A percentile compares a stretch with the other conserved stretches of the same genome.
phyloP scores from a whole-genome alignment of 768 basidiomycete genomes.

The Hygrophorus russula region DNA sequence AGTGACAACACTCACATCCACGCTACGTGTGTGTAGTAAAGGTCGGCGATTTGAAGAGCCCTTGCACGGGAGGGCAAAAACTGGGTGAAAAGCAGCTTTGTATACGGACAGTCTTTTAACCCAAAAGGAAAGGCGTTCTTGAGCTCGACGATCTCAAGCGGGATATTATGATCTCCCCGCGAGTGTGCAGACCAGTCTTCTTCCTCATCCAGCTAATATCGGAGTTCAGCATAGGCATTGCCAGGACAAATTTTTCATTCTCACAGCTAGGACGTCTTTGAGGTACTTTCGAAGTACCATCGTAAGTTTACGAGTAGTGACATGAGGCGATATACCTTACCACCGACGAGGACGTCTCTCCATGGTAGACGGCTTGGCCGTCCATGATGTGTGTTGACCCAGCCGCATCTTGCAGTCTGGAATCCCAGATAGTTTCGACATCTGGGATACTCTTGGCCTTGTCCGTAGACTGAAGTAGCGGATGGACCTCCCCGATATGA shows the following conservation, averaged over 20 bases:
- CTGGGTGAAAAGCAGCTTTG: conserved; percentile 23
- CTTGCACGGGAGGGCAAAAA: conserved; percentile 29
- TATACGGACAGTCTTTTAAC: conserved; percentile 24
- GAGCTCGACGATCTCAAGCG: conserved; percentile 31
- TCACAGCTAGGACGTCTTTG: conserved; percentile 25
- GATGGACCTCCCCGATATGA: conserved; percentile 10
- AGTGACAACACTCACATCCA: conserved; percentile 31
- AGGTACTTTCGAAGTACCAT: conserved; percentile 20
- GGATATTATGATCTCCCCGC: conserved; percentile 23
- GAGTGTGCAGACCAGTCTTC: conserved; percentile 5
- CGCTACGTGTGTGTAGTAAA: conserved; percentile 32
- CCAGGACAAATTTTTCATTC: conserved; percentile 3
- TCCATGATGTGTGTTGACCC: conserved; percentile 42
- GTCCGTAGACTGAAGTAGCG: conserved; percentile 8
- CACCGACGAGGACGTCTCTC: conserved; percentile 38
- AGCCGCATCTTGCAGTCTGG: conserved; percentile 18
- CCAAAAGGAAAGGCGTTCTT: conserved; percentile 41
- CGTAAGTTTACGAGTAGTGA: background rate
- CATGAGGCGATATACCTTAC: conserved; percentile 15
- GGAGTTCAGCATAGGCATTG: background rate
- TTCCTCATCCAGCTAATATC: conserved; percentile 10
- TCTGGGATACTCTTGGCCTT: background rate
- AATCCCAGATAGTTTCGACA: background rate
- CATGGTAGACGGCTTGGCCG: conserved; percentile 40
- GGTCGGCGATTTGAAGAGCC: conserved; percentile 26